Evolutionary conservation across 768 basidiomycete genomes (phyloP), one percentile per base, ranked within the genome.

Genomic region (Boletus speciosus): DNA sequence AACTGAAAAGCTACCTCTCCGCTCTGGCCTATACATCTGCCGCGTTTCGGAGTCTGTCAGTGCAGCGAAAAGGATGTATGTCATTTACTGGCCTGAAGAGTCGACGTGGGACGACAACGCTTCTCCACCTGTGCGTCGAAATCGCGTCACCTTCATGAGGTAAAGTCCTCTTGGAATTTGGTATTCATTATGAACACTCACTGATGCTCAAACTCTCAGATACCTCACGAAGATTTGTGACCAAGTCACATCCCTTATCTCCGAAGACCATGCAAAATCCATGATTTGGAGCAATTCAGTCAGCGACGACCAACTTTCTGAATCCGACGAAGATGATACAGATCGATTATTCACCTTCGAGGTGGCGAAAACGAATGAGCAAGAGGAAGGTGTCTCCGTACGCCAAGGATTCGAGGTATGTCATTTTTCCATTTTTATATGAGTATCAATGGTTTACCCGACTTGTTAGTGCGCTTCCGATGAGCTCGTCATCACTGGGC

Each of bases 11-110:
- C 65, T 71, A 1, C 55, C 51, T 19, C 67, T 84, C 6, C 73
- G 78, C 9, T 79, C 82, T 14, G 83, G 82, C 16, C 58, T 84
- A 9, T 84, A 84, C 52, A 57, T 78, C 32, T 68, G 74, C 31
- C 69, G 67, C n/a, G 21, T 58, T 53, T 19, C 34, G 27, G n/a
- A 44, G n/a, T 23, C 41, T 45, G 55, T 56, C 2, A 27, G 34
- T 0, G 55, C 41, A 7, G 32, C 10, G 0, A 61, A 71, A 31
- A 59, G 63, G n/a, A 52, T 78, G 6, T 81, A 78, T 54, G 74
- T 81, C 7, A 61, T 84, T 4, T 86, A 81, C 55, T 85, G 84
- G 84, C 84, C 84, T 0, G 81, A 86, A 57, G 76, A 81, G 14
- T 71, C 68, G 0, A 83, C 83, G 0, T 85, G 83, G 84, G 62